A percentile compares a stretch with the other conserved stretches of the same genome.
These are phyloP conservation scores for Pleurotus giganteus DNA, from an alignment of 768 basidiomycete species.

Conservation along the genomic window DNA sequence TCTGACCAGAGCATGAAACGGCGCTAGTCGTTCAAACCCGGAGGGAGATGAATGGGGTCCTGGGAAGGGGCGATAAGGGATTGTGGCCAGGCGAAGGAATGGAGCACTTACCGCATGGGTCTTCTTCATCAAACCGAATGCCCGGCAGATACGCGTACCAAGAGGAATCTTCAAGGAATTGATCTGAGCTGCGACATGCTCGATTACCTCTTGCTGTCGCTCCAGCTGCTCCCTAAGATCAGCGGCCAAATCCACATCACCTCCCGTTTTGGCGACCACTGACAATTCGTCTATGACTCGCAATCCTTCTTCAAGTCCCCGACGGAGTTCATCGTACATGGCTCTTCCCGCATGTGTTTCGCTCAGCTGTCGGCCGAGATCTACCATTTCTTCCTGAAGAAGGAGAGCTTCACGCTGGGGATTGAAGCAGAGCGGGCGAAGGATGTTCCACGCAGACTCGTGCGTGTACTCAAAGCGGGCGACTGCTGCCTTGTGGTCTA, in stretches of 20 bases:
- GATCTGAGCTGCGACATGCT: too few relatives aligned
- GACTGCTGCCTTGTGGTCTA: constrained; percentile 35
- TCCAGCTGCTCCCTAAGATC: too few relatives aligned
- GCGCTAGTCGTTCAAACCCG: too few relatives aligned
- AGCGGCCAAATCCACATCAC: constrained; percentile 12
- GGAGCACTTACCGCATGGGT: too few relatives aligned
- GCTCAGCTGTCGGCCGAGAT: constrained; percentile 22
- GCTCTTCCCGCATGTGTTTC: constrained; percentile 29
- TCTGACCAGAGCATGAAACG: too few relatives aligned
- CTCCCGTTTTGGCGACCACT: constrained; percentile 13
- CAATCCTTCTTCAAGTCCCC: constrained; percentile 22
- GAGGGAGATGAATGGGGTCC: too few relatives aligned
- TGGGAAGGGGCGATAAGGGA: too few relatives aligned
- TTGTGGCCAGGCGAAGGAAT: too few relatives aligned
- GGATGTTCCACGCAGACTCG: constrained; percentile 22
- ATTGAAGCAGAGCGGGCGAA: background rate
- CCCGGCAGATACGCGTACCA: too few relatives aligned
- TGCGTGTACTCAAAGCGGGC: constrained; percentile 29
- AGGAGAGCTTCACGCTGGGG: constrained; percentile 11
- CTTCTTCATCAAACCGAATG: too few relatives aligned
- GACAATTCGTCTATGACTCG: background rate
- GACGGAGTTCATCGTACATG: constrained; percentile 20
- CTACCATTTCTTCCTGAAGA: constrained; percentile 30
- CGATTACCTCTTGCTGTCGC: too few relatives aligned
- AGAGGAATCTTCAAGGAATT: too few relatives aligned